Base-by-base conservation (phyloP, 306 rosid species). In the Trifolium fragiferum region DNA sequence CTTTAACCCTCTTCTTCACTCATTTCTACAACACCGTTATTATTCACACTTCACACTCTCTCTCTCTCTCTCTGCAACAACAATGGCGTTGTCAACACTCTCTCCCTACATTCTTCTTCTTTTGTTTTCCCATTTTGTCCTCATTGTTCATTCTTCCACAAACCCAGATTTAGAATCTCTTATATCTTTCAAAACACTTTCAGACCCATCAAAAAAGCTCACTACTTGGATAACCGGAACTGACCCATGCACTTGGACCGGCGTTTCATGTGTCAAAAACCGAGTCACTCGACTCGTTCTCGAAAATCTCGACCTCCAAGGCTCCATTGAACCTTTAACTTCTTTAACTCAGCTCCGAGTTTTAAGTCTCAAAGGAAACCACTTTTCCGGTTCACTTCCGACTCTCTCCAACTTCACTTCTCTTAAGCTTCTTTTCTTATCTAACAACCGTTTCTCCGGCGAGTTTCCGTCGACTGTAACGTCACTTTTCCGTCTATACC, bases 261-360 rank as follows among this genome's bases (percentile, higher is more conserved):
- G 89, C 16, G 88, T 91, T 32, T 87, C 93, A 4, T 94, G 98
- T 74, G 51, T 73, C 35, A 70, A 72, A 23, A 47, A 83, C 82
- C 81, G 96, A 19, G 96, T 94, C 32, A 66, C 97, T 3, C 84
- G 95, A 21, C 92, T 94, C 72, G 87, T 91, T 51, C 96, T 94
- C 4, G 98, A 94, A 23, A 82, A 82, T 61, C 90, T 91, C 18
- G 75, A 80, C 63, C 94, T 94, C 5, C 84, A 44, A 8, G 96
- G 96, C 67, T 84, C 97, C 8, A 75, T 94, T 20, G 53, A 76
- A 0, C 73, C 89, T 1, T 81, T 94, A 49, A 73, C 93, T 0
- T 62, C 82, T 14, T 54, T 91, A 2, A 85, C 93, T 79, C 86
- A 85, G 79, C 92, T 94, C 46, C 93, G 97, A 68, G 96, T 91